Evolutionary conservation across 2,329 filamentous ascomycete species (phyloP).

Genomic region (Ceratocystis alfenasii): DNA sequence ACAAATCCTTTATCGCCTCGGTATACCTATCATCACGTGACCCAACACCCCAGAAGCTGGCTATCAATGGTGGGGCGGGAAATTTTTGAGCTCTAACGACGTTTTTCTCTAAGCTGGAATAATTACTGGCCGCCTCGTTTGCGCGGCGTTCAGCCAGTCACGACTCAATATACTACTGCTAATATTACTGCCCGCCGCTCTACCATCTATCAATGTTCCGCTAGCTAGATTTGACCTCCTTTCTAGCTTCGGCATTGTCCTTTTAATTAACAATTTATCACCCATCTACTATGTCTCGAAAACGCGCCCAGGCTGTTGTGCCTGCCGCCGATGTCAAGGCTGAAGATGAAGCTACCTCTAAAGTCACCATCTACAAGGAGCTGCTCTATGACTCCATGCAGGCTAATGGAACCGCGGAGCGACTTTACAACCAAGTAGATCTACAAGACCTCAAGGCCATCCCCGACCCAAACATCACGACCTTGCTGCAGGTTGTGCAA

Average conservation of each 20-base stretch:
- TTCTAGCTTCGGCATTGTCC: neutral
- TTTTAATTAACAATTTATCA: neutral
- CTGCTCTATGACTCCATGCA: conserved; percentile 45
- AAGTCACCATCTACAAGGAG: conserved; percentile 43
- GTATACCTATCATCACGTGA: neutral
- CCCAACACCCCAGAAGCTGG: neutral
- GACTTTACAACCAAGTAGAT: conserved; percentile 47
- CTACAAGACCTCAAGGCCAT: conserved; percentile 46
- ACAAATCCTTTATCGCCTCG: neutral
- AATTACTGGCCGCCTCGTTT: neutral
- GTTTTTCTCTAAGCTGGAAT: conserved; percentile 11
- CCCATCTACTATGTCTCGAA: conserved; percentile 17
- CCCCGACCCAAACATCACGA: conserved; percentile 42
- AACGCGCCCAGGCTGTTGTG: conserved; percentile 10
- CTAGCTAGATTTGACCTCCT: neutral
- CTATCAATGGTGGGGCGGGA: conserved; percentile 11
- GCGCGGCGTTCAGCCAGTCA: neutral
- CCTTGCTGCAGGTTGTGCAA: conserved; percentile 46
- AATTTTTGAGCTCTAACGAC: conserved; percentile 11
- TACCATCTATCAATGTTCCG: neutral
- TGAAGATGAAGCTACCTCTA: conserved; percentile 27
- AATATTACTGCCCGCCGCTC: neutral
- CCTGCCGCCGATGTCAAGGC: conserved; percentile 13
- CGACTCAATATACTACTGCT: neutral
- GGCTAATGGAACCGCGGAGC: conserved; percentile 37